Evolutionary conservation across 1,284 basidiomycete species (phyloP), one percentile per base, ranked within the genome.

Genomic region (Cystobasidiaceae sp.): DNA sequence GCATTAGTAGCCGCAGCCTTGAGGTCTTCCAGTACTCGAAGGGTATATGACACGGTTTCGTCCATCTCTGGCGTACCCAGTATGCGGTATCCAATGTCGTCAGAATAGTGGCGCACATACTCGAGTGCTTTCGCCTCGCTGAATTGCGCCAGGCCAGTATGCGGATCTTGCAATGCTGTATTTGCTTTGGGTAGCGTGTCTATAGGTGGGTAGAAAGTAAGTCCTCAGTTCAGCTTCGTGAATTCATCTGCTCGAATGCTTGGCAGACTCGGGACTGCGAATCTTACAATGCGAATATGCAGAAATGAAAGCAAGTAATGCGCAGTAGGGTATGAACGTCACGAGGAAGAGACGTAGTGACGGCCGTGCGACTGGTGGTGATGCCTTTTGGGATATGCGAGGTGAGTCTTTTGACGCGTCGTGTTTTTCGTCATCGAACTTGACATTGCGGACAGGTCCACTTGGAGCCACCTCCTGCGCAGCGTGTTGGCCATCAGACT

Each of bases 11-110:
- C 81, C 63, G 84, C 76, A 23, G 77, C 75, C 71, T 83, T 80
- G 25, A 91, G 76, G 44, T 80, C 79, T 64, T 84, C 78, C 2
- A 87, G 86, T 71, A 88, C 82, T 46, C 81, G 77, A 21, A 87
- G 74, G 80, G 96, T 86, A 85, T 92, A 97, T 41, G 82, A 79
- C 72, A 97, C 93, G 4, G 88, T 92, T 28, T 85, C 77, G 0
- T 89, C 85, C 78, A 97, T 92, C 75, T 97, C 89, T 43, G 82
- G 81, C 0, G 93, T 94, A 0, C 94, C 94, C 17, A 96, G 90
- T 0, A 90, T 94, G 44, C 94, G 83, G 78, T 87, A 97, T 3
- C 93, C 93, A 66, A 94, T 90, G 32, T 85, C 85, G 74, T 93
- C 90, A 71, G 75, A 4, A 71, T 75, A 58, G 55, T 69, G 55